Evolutionary conservation across 2,329 filamentous ascomycete genomes (phyloP).

Genomic region (Calonectria multiphialidica): DNA sequence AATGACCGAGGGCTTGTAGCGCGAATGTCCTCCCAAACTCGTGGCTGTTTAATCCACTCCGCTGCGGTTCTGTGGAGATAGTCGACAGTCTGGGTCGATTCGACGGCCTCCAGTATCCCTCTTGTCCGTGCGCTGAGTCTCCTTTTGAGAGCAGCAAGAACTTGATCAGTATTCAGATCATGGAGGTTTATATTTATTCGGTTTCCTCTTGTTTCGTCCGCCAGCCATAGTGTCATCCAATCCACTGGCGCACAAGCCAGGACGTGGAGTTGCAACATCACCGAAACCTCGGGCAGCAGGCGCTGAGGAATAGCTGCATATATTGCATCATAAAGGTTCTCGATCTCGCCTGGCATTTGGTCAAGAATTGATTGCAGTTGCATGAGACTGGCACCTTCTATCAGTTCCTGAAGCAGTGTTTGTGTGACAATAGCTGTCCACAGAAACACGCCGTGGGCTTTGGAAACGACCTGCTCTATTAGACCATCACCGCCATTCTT

Average conservation of each 20-base stretch:
- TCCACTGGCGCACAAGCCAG: neutral
- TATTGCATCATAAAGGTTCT: slow-evolving; percentile 12
- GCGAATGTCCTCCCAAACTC: neutral
- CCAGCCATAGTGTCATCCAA: slow-evolving; percentile 15
- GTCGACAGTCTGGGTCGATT: neutral
- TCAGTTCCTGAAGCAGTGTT: neutral
- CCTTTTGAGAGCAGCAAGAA: neutral
- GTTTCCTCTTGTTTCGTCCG: slow-evolving; percentile 8
- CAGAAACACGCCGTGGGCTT: slow-evolving; percentile 15
- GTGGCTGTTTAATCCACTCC: slow-evolving; percentile 5
- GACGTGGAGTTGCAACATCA: neutral
- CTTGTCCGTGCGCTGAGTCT: slow-evolving; percentile 12
- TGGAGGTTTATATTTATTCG: neutral
- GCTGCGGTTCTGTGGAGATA: slow-evolving; percentile 13
- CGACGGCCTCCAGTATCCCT: slow-evolving; percentile 11
- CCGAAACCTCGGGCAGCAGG: neutral
- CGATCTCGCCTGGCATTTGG: slow-evolving; percentile 7
- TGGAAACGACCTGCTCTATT: neutral
- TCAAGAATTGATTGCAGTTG: neutral
- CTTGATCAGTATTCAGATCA: neutral
- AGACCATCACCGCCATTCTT: neutral
- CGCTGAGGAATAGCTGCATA: neutral
- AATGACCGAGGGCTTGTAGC: neutral
- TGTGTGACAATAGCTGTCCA: slow-evolving; percentile 8
- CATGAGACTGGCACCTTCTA: neutral